These are phyloP conservation scores for Penicillium concentricum DNA, from an alignment of 2,329 filamentous ascomycete species.

Conservation along the genomic window DNA sequence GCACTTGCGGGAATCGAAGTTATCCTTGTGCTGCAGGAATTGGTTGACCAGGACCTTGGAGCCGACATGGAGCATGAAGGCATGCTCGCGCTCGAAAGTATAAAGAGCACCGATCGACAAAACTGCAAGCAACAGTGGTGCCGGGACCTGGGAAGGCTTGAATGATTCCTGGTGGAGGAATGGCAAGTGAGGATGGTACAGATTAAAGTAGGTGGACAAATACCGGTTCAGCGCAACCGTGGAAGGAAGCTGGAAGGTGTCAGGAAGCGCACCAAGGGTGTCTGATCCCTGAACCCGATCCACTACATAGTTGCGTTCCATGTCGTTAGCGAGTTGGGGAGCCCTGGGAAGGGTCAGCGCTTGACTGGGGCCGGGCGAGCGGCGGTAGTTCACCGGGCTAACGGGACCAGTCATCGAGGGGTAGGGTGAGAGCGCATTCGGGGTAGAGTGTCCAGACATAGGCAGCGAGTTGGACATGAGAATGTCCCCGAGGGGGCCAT, in stretches of 20 bases:
- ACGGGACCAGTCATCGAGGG: conserved; percentile 66
- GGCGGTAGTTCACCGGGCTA: conserved; percentile 67
- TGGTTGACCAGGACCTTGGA: conserved; percentile 97
- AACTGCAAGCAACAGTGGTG: conserved; percentile 81
- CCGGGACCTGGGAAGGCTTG: conserved; percentile 73
- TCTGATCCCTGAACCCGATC: conserved; percentile 83
- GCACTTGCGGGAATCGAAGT: conserved; percentile 96
- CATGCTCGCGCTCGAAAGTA: conserved; percentile 94
- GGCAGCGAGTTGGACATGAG: conserved; percentile 72
- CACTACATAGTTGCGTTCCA: conserved; percentile 79
- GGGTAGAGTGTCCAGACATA: conserved; percentile 66
- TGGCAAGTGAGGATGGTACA: conserved; percentile 95
- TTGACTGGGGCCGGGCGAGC: conserved; percentile 68
- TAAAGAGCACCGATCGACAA: conserved; percentile 95
- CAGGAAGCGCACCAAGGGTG: conserved; percentile 75
- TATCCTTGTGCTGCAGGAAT: conserved; percentile 96
- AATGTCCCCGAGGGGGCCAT: conserved; percentile 57
- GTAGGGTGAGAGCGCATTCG: conserved; percentile 72
- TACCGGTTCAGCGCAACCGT: conserved; percentile 83
- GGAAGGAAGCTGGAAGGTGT: conserved; percentile 84
- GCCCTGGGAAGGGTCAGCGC: conserved; percentile 65
- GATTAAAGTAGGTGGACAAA: conserved; percentile 90
- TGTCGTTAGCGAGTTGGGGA: conserved; percentile 79
- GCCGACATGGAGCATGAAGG: conserved; percentile 94
- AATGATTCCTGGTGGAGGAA: conserved; percentile 95